Evolutionary conservation across 2,329 filamentous ascomycete genomes (phyloP).

Genomic region (Arthroderma sp.): DNA sequence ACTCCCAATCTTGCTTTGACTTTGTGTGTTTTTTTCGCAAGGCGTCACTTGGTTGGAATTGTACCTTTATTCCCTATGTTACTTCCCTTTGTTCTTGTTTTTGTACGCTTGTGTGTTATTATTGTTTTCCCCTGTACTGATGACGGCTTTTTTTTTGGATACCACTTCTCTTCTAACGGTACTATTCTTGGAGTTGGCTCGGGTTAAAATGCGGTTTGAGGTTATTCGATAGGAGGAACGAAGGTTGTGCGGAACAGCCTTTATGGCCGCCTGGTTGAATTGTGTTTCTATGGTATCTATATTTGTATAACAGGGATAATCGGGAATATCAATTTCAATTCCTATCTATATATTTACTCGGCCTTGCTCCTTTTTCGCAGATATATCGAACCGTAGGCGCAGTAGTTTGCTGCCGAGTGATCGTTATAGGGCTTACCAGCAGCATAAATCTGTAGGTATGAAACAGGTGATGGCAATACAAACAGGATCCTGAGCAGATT

Average conservation of each 20-base stretch:
- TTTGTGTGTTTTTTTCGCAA: constrained; percentile 15
- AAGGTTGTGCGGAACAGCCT: neutral
- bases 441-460: no score
- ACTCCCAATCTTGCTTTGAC: constrained; percentile 30
- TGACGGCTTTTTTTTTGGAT: neutral
- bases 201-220: neutral
- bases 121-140: neutral
- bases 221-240: neutral
- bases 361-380: neutral
- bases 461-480: no score
- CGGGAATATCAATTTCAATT: neutral
- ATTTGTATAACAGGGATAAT: neutral
- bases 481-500: no score
- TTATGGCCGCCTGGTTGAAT: constrained; percentile 1
- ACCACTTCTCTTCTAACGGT: constrained; percentile 7
- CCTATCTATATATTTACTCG: neutral
- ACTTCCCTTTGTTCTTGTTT: constrained; percentile 4
- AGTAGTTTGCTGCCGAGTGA: neutral
- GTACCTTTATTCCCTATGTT: constrained; percentile 5
- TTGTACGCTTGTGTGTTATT: neutral
- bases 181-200: neutral
- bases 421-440: no score
- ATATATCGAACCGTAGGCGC: neutral
- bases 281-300: neutral
- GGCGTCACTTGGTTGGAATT: neutral